Base-by-base conservation (phyloP, 202 grass and related monocot species). In the Bolboschoenoplectus hybrid region DNA sequence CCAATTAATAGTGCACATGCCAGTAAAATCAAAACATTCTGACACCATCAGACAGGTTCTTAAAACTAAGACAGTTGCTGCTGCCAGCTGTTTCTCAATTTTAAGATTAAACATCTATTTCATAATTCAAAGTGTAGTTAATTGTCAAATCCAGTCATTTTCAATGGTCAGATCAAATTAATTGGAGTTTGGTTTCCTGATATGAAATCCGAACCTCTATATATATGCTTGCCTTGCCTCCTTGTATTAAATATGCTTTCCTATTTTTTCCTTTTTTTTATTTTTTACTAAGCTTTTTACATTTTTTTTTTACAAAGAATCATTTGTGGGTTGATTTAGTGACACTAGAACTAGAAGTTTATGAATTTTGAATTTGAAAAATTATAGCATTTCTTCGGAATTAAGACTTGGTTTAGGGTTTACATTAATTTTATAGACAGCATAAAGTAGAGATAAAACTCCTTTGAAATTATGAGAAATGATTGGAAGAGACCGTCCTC, bases 91-190 rank as follows among this genome's bases (percentile, higher is more conserved):
- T n/a, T 46, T 45, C 14, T 16, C 3, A 39, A 16, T 36, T 53
- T 20, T 76, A 5, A 56, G 50, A 75, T 34, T 57, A 17, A 78
- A 57, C 12, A 39, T 55, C 51, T 78, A 11, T 57, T 78, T 78
- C 50, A 38, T 39, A 78, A 78, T 57, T 78, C 19, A 75, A 78
- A 78, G 6, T 17, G 26, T 78, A 16, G 50, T 78, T 78, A 78
- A 57, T 76, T 78, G 74, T 78, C 51, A 38, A 78, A 78, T 57
- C 17, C 13, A 57, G 2, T 57, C 74, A 3, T 78, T 78, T 13
- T 78, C 74, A 78, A 13, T 38, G 51, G 74, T 78, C 50, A 78
- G 40, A 39, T 78, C 74, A 34, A 57, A 78, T 55, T 78, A 57
- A 40, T 78, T 78, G 13, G 51, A 57, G 51, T 53, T 78, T 72